Evolutionary conservation across 441 rosid species (phyloP).

Genomic region (Corymbia calophylla): DNA sequence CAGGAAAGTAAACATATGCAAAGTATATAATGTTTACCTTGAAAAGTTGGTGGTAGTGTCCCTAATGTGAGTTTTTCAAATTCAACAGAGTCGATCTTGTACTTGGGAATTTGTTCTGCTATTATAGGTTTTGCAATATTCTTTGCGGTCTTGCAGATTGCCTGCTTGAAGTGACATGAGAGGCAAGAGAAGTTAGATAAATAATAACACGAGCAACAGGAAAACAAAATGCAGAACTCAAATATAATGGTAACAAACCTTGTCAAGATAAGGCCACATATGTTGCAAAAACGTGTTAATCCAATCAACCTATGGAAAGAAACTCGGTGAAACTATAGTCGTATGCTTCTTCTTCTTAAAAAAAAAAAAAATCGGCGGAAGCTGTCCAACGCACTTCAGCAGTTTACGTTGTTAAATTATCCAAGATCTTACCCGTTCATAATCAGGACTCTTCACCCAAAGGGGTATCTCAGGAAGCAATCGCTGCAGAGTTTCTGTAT

Average conservation of each 20-base stretch:
- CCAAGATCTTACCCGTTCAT: constrained; percentile 54
- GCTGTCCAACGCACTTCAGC: not conserved
- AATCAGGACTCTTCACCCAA: constrained; percentile 94
- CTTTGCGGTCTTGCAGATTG: constrained; percentile 76
- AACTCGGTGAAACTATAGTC: not conserved
- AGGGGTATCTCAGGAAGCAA: constrained; percentile 93
- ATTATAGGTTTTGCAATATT: constrained; percentile 76
- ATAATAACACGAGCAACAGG: not conserved
- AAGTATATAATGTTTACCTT: constrained; percentile 34
- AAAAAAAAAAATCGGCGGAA: not conserved
- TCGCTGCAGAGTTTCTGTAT: constrained; percentile 58
- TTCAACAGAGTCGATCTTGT: constrained; percentile 89
- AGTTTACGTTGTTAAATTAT: not conserved
- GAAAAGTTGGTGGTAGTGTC: constrained; percentile 82
- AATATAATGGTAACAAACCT: constrained; percentile 34
- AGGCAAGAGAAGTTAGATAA: not conserved
- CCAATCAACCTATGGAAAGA: constrained; percentile 75
- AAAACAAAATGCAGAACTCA: constrained; percentile 4
- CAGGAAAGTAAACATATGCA: not conserved
- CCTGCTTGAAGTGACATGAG: constrained; percentile 27
- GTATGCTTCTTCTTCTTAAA: not conserved
- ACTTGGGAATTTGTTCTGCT: constrained; percentile 89
- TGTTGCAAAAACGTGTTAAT: constrained; percentile 63
- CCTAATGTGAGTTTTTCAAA: constrained; percentile 85
- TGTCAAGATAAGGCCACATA: constrained; percentile 98